Evolutionary conservation across 768 basidiomycete species (phyloP), one percentile per base, ranked within the genome.

Genomic region (Sarcomyxa edulis): DNA sequence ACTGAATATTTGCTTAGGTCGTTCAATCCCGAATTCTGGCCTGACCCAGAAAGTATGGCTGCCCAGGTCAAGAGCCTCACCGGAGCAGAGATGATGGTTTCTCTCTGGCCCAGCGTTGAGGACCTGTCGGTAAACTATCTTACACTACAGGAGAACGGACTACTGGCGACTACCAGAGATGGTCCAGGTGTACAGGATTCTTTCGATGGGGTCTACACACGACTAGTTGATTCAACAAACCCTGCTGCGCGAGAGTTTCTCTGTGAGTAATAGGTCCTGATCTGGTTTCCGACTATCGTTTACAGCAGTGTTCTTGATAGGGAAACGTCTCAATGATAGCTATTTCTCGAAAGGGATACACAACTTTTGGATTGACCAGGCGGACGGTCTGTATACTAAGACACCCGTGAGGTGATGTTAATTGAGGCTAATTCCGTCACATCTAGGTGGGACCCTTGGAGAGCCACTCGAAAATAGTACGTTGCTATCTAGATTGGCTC

Each of bases 291-390:
- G 14, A 28, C 10, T 29, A 10, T 9, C n/a, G n/a, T n/a, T n/a
- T n/a, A n/a, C n/a, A n/a, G n/a, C n/a, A n/a, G n/a, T n/a, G n/a
- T n/a, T n/a, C n/a, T n/a, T n/a, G n/a, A 10, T 30, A 63, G 61
- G 61, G 61, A 58, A 47, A 43, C 52, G 55, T 4, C 37, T 63
- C 34, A 63, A 63, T 32, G 54, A 62, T 15, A 61, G 60, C 37
- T 63, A 63, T 21, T 62, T 56, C 41, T 63, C 61, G 5, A 58
- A 52, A 28, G 62, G 62, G 3, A 59, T 64, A 20, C 59, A 60
- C 35, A 62, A 62, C 43, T 62, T 61, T 35, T 64, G 62, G 60
- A 64, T 62, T 24, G 62, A 64, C 39, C 60, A 62, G 46, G 62
- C 56, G n/a, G 61, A 64, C 37, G 61, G 57, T 58, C 31, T 15